Evolutionary conservation across 2,329 filamentous ascomycete species (phyloP).

Genomic region (Didymella pomorum): DNA sequence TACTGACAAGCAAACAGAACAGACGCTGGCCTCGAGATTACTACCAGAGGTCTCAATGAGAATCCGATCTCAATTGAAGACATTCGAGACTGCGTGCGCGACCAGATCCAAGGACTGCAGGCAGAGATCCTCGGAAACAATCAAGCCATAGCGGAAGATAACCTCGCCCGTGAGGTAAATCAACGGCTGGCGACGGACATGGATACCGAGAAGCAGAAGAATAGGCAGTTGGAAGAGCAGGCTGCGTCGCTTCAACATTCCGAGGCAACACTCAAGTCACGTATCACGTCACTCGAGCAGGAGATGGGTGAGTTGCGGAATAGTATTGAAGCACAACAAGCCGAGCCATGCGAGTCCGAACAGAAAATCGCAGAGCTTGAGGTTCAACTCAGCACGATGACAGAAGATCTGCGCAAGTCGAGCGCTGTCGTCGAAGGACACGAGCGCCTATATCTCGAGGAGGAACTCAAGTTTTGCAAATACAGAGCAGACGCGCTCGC

Average conservation of each 20-base stretch:
- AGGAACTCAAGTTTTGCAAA: slow-evolving; percentile 11
- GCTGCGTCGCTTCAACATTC: slow-evolving; percentile 13
- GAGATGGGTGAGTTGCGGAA: slow-evolving; percentile 26
- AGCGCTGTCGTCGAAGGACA: slow-evolving; percentile 13
- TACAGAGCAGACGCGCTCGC: slow-evolving; percentile 8
- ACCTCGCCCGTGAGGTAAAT: slow-evolving; percentile 25
- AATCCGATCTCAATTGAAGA: slow-evolving; percentile 11
- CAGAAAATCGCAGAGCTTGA: slow-evolving; percentile 22
- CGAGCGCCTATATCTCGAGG: slow-evolving; percentile 14
- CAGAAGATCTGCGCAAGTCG: slow-evolving; percentile 22
- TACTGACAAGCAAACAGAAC: not conserved
- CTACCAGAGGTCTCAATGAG: slow-evolving; percentile 14
- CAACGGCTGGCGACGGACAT: slow-evolving; percentile 28
- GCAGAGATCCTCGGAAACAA: slow-evolving; percentile 32
- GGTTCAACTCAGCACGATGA: slow-evolving; percentile 18
- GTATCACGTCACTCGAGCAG: slow-evolving; percentile 23
- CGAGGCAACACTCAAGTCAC: slow-evolving; percentile 24
- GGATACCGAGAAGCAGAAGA: slow-evolving; percentile 26
- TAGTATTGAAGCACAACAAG: not conserved
- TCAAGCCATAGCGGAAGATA: slow-evolving; percentile 26
- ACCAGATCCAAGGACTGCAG: slow-evolving; percentile 28
- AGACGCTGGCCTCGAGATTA: slow-evolving; percentile 19
- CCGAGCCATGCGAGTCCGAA: slow-evolving; percentile 12
- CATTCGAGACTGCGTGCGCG: slow-evolving; percentile 22
- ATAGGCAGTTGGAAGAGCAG: slow-evolving; percentile 23